A percentile compares a stretch with the other conserved stretches of the same genome.
Evolutionary conservation across 208 protist species (phyloP).

Genomic region (Acanthamoeba rhysodes): DNA sequence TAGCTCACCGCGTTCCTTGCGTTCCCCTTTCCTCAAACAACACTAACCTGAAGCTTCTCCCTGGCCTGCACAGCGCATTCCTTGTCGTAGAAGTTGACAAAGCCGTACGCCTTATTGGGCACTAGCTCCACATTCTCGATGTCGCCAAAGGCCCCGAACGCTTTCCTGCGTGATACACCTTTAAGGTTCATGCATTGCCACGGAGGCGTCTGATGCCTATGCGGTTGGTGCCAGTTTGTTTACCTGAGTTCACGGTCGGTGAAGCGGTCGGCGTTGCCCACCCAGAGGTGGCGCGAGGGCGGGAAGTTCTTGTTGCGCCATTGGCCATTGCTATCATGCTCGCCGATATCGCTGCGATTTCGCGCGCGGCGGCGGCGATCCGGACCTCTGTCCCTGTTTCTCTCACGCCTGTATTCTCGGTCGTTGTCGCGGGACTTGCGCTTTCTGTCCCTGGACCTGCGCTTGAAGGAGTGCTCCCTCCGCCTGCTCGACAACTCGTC

Average conservation of each 20-base stretch:
- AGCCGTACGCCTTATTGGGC: neutral
- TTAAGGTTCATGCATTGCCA: no score
- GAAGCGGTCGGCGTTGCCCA: neutral
- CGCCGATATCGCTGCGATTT: neutral
- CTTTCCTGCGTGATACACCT: neutral
- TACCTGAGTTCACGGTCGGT: neutral
- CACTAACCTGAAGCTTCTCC: neutral
- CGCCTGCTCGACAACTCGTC: neutral
- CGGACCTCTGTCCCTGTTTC: neutral
- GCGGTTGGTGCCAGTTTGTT: no score
- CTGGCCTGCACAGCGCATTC: neutral
- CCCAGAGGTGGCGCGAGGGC: conserved; percentile 11
- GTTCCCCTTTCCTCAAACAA: neutral
- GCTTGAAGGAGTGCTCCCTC: neutral
- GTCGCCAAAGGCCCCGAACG: neutral
- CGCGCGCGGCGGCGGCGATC: neutral
- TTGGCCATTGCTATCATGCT: neutral
- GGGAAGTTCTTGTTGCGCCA: neutral
- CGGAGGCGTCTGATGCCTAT: no score
- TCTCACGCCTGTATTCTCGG: neutral
- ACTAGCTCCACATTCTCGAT: neutral
- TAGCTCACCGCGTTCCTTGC: neutral
- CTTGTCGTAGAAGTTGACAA: neutral
- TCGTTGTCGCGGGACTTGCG: neutral
- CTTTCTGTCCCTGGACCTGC: neutral